Evolutionary conservation across 2,329 filamentous ascomycete genomes (phyloP), one percentile per base, ranked within the genome.

Genomic region (Colletotrichum neosansevieriae): DNA sequence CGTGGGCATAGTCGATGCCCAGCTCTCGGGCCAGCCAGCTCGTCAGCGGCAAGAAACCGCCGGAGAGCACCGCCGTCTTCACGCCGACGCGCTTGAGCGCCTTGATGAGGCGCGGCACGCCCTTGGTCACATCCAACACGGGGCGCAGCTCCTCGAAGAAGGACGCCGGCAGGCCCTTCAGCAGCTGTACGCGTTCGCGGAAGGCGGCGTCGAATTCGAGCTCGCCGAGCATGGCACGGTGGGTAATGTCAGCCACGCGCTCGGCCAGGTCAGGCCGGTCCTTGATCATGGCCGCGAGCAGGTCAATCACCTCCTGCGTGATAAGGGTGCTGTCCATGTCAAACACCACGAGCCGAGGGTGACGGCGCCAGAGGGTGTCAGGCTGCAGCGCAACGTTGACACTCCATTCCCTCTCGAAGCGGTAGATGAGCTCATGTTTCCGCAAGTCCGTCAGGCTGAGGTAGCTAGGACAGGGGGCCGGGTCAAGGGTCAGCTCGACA

Each of bases 281-380:
- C 54, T 81, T 84, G 74, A 97, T 89, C 42, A 92, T 92, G 61
- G 92, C 90, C 4, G 96, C 96, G 64, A 99, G 91, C 75, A 98
- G 90, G 79, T 99, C 96, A 76, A 99, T 98, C 69, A 98, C 94
- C 82, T 99, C 96, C 79, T 99, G 94, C 61, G 95, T 92, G 77
- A 99, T 98, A 69, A 99, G 87, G 0, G 96, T 99, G 79, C 92
- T 96, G 82, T 99, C 96, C 96, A 99, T 99, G 79, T 99, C 96
- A 76, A 99, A 99, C 36, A 98, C 93, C 3, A 95, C 94, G 11
- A 98, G 85, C 9, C 95, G 89, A 72, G 94, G 94, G 79, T 97
- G 89, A 32, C 91, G 87, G 67, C 94, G 86, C 84, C 91, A 94
- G 36, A 95, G 84, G 34, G 84, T 87, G 76, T 95, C 92, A 45